Evolutionary conservation across 2,329 filamentous ascomycete genomes (phyloP), one percentile per base, ranked within the genome.

Genomic region (Exophiala sp.): DNA sequence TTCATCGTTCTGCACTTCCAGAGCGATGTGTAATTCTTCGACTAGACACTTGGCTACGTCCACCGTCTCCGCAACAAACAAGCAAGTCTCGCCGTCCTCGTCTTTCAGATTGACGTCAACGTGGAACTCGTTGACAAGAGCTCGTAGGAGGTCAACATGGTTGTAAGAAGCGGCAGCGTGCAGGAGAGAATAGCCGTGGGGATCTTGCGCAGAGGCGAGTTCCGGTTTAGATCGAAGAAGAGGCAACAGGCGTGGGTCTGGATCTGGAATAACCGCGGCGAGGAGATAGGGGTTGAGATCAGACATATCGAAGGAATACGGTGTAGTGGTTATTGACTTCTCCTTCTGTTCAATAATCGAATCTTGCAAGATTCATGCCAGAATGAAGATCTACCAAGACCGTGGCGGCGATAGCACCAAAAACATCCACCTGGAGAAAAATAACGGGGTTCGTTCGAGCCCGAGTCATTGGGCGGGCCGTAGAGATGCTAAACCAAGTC

Each of bases 121-220:
- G 10, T 81, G 70, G 68, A 90, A 88, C 27, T 91, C 86, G 40
- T 74, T 74, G 22, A 95, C 75, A 4, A 98, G 77, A 0, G 80
- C 69, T 34, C 86, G 83, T 13, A 96, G 77, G 13, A 98, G 81
- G 48, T 86, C 80, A 29, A 88, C 71, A 65, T 97, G 90, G 65
- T 85, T 86, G 76, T 97, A 98, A 60, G 90, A 96, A 14, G 88
- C 84, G 13, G 91, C 88, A 45, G 93, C 93, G 69, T 98, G 93
- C 42, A 97, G 74, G 21, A 97, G 81, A 40, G 89, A 95, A 73
- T 98, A 98, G 62, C 93, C 93, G 64, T 96, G 86, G 52, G 85
- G 82, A 68, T 98, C 93, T 70, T 95, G 88, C 45, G 78, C 72
- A 2, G 82, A 79, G 46, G 93, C 91, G 46, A 95, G 74, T n/a